Evolutionary conservation across 1,284 basidiomycete genomes (phyloP), one percentile per base, ranked within the genome.

Genomic region (Stygiomarasmius scandens): DNA sequence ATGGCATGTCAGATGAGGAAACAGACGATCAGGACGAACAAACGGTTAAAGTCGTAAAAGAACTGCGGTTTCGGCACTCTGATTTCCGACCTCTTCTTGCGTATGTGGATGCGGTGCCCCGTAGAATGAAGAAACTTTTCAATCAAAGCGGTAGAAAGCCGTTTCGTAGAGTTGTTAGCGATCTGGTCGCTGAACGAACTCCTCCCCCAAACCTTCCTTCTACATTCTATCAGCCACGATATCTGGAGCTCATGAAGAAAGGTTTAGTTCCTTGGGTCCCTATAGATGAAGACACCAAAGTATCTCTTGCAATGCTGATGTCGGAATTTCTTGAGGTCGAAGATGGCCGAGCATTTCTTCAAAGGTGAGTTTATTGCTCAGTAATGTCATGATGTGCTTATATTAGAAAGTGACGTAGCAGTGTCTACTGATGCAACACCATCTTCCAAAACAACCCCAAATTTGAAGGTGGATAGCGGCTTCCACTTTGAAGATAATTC

Each of bases 1-100:
- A 32, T n/a, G 52, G 52, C 8, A 45, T 54, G 41, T 54, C 52
- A n/a, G 52, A 54, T 47, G 52, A 54, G 24, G 52, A 54, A 20
- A 45, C 45, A 2, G 44, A 19, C 14, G 12, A 20, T 16, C n/a
- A 47, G 22, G 53, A 14, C 5, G 27, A 48, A 29, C 27, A 54
- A 25, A 12, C 3, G 3, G 45, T 54, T 11, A 47, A 44, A 11
- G 20, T 47, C 16, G 29, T 54, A 5, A 48, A 34, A 29, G 44
- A 47, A 12, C 14, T 38, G 12, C 25, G 36, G 12, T 54, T 54
- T 48, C 53, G 53, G 10, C 53, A 54, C 27, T 45, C 53, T 6
- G 44, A 32, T 47, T 54, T 54, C 16, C 44, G 45, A n/a, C 2
- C n/a, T 19, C 53, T 54, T 48, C 45, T 54, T 32, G 8, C 16